Base-by-base conservation (phyloP, 352 stramenopile species). In the Phytophthora pini region DNA sequence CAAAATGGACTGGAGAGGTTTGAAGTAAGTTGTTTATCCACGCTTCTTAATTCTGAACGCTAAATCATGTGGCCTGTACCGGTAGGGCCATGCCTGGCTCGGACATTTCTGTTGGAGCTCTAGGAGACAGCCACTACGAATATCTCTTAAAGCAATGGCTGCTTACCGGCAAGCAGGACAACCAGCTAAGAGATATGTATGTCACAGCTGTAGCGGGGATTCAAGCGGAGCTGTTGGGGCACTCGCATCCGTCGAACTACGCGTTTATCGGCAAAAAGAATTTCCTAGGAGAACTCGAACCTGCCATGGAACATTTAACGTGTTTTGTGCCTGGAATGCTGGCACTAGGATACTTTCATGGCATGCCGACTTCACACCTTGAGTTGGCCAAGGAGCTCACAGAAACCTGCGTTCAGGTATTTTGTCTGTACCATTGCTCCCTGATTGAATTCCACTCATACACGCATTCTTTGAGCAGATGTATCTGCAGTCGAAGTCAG, bases 241-340 rank as follows among this genome's bases (percentile, higher is more conserved):
- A 54, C 15, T 84, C 79, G 2, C 73, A 63, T 24, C 63, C 68
- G 12, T 81, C 72, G 2, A 79, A 77, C 31, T 77, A 65, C 45
- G 57, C 60, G 4, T 88, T 88, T 52, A 44, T 93, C n/a, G 79
- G 77, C 5, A 76, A 82, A 27, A 44, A 80, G 1, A 53, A 60
- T 2, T 45, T 61, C 36, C 65, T 36, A 43, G 65, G 65, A 5
- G 51, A 56, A 10, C 54, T 89, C 7, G 55, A 63, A 5, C 59
- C 62, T 38, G 68, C 68, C 36, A 94, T 93, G 84, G 88, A 98
- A 58, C 93, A 98, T 56, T 70, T 95, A 41, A 82, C 89, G 3
- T 98, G 93, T 61, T 98, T 97, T 45, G 61, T 97, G 7, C 88
- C 92, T 9, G 89, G 89, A 3, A 79, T 95, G 65, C 63, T 97